Evolutionary conservation across 2,329 filamentous ascomycete genomes (phyloP), one percentile per base, ranked within the genome.

Genomic region (Fusarium mexicanum): DNA sequence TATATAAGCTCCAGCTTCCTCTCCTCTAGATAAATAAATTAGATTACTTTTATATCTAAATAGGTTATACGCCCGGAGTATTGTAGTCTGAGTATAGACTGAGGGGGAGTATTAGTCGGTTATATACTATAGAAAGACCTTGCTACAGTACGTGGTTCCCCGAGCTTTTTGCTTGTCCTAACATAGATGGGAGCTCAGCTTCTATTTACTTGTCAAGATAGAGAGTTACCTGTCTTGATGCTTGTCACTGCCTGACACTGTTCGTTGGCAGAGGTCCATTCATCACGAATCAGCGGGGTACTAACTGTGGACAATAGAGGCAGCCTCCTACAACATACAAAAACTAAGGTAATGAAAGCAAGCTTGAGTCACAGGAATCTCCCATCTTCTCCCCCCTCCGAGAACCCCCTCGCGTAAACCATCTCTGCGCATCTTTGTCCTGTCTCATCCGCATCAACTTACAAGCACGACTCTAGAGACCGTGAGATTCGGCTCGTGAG

Each of bases 401-500:
- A 43, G 40, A 43, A 43, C 22, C 5, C 3, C 40, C 2, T 43
- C 13, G 13, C 8, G 40, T 16, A 43, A 43, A 43, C 12, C 40
- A 41, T 41, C 22, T 41, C 16, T 41, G 8, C 13, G 0, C 40
- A 43, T 43, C 40, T n/a, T 43, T 9, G 13, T 14, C 22, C 40
- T 43, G 2, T 43, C 40, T 43, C 8, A n/a, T 43, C 40, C 22
- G 22, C 40, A 43, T n/a, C 40, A 6, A 16, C 8, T 16, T 1
- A 43, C 40, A n/a, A n/a, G 14, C n/a, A 6, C 13, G 13, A 43
- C 40, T n/a, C 40, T n/a, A 16, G 13, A 43, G 40, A 43, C 8
- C 5, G 5, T 0, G 1, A 16, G 40, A 41, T 0, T n/a, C 22
- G 22, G 3, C 2, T n/a, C 40, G 6, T 14, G 1, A n/a, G 3